Conservation (phyloP, 768 basidiomycete species). For the Chalciporus sphaerocephalus region DNA sequence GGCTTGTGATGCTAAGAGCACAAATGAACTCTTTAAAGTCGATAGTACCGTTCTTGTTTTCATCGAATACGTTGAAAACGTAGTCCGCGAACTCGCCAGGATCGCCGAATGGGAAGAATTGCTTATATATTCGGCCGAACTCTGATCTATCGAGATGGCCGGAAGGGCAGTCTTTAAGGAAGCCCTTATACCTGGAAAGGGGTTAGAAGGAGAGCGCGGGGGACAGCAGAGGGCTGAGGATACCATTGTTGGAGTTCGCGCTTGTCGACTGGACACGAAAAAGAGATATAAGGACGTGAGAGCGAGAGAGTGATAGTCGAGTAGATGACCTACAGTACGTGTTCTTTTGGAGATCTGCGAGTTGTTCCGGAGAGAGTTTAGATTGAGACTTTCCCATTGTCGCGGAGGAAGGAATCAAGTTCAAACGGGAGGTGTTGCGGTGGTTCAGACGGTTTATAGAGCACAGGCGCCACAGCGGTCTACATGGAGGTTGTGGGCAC, state of each 20-base stretch:
- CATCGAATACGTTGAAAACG: slow-evolving; percentile 97
- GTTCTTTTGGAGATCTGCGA: slow-evolving; percentile 93
- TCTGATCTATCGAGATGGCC: slow-evolving; percentile 94
- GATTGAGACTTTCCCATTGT: slow-evolving; percentile 97
- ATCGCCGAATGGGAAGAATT: slow-evolving; percentile 99
- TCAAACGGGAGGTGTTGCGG: slow-evolving; percentile 6
- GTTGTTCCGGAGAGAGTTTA: slow-evolving; percentile 91
- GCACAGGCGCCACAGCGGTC: not conserved
- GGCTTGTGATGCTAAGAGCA: slow-evolving; percentile 90
- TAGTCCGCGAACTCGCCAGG: slow-evolving; percentile 95
- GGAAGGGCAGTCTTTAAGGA: slow-evolving; percentile 96
- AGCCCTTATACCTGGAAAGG: slow-evolving; percentile 88
- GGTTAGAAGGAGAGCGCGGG: slow-evolving; percentile 7
- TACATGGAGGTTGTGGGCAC: not conserved
- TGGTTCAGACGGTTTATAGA: not conserved
- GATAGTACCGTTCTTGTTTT: slow-evolving; percentile 93
- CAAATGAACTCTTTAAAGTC: slow-evolving; percentile 99
- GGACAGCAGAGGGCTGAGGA: slow-evolving; percentile 7
- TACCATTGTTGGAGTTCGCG: slow-evolving; percentile 95
- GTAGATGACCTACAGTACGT: slow-evolving; percentile 76
- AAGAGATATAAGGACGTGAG: slow-evolving; percentile 12
- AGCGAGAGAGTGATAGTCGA: slow-evolving; percentile 8
- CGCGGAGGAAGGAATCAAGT: slow-evolving; percentile 23
- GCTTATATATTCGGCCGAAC: slow-evolving; percentile 97
- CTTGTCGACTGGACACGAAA: slow-evolving; percentile 71